These are phyloP conservation scores for Alternaria postmessia DNA, from an alignment of 2,329 filamentous ascomycete species.

Conservation along the genomic window DNA sequence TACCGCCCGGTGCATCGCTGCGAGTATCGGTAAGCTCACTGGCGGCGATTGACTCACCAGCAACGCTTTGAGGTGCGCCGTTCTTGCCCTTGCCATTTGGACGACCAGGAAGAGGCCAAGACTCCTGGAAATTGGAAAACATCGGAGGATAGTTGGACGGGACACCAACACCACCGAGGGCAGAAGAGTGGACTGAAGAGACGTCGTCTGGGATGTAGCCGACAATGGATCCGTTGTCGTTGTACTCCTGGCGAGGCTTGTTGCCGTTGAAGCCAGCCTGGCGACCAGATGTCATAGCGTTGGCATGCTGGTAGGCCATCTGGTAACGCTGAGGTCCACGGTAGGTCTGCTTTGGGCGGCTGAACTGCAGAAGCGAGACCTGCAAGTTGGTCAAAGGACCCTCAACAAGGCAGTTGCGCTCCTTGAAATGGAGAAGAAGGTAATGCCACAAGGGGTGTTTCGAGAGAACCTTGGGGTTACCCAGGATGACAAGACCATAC, in stretches of 20 bases:
- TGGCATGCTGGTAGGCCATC: slow-evolving; percentile 75
- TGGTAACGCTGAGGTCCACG: slow-evolving; percentile 88
- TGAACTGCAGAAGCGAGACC: slow-evolving; percentile 92
- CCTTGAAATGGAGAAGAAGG: slow-evolving; percentile 94
- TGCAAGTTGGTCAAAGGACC: slow-evolving; percentile 96
- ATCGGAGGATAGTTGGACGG: slow-evolving; percentile 88
- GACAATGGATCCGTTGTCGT: slow-evolving; percentile 85
- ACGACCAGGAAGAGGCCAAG: slow-evolving; percentile 84
- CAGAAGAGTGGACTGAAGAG: slow-evolving; percentile 92
- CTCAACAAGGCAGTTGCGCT: slow-evolving; percentile 93
- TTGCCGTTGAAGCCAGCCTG: slow-evolving; percentile 56
- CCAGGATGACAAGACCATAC: slow-evolving; percentile 94
- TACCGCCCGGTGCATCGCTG: slow-evolving; percentile 80
- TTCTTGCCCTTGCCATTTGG: slow-evolving; percentile 72
- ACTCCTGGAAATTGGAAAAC: slow-evolving; percentile 92
- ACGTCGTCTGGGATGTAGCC: slow-evolving; percentile 98
- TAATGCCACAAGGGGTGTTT: slow-evolving; percentile 99
- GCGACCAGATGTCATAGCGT: slow-evolving; percentile 62
- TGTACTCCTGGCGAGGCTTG: slow-evolving; percentile 62
- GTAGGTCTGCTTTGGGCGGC: slow-evolving; percentile 89
- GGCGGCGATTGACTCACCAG: slow-evolving; percentile 90
- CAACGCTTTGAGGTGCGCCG: slow-evolving; percentile 76
- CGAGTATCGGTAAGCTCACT: slow-evolving; percentile 89
- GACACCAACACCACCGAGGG: slow-evolving; percentile 84
- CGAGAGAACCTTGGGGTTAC: slow-evolving; percentile 95